Percentiles rank a stretch among this genome's conserved stretches.
These are phyloP conservation scores for Thielaviopsis musarum DNA, from an alignment of 2,329 filamentous ascomycete genomes.

Conservation along the genomic window DNA sequence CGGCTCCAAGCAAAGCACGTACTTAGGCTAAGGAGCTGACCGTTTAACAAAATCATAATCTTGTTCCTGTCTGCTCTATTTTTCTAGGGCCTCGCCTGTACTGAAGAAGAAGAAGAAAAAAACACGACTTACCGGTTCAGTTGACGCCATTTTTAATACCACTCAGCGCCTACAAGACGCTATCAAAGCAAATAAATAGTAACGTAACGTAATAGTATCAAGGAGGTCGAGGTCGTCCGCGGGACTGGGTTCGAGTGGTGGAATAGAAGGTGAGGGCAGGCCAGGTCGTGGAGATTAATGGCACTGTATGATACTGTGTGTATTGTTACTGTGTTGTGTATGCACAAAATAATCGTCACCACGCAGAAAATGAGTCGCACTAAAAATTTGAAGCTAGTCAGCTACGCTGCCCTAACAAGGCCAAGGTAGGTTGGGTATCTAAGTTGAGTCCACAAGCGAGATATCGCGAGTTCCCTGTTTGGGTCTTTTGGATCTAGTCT, in stretches of 20 bases:
- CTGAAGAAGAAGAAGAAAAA: neutral
- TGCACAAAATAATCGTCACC: neutral
- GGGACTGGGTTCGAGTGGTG: neutral
- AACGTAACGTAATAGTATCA: neutral
- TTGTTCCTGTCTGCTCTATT: neutral
- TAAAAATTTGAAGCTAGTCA: neutral
- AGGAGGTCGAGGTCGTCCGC: neutral
- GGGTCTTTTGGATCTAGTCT: neutral
- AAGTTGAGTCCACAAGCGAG: neutral
- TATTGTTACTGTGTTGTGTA: neutral
- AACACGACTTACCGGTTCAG: slow-evolving; percentile 6
- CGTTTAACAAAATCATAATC: neutral
- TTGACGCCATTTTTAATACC: slow-evolving; percentile 7
- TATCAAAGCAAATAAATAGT: neutral
- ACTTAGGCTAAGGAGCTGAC: neutral
- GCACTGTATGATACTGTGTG: neutral
- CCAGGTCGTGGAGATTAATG: neutral
- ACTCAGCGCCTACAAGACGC: neutral
- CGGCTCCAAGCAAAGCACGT: neutral
- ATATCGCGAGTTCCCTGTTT: neutral
- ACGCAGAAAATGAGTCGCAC: neutral
- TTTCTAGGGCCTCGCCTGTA: too few species aligned
- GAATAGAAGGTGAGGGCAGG: neutral
- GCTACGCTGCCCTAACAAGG: neutral
- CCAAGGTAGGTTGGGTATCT: neutral